Base-by-base conservation (phyloP, 805 yeast species). In the Maudiozyma pseudohumilis region DNA sequence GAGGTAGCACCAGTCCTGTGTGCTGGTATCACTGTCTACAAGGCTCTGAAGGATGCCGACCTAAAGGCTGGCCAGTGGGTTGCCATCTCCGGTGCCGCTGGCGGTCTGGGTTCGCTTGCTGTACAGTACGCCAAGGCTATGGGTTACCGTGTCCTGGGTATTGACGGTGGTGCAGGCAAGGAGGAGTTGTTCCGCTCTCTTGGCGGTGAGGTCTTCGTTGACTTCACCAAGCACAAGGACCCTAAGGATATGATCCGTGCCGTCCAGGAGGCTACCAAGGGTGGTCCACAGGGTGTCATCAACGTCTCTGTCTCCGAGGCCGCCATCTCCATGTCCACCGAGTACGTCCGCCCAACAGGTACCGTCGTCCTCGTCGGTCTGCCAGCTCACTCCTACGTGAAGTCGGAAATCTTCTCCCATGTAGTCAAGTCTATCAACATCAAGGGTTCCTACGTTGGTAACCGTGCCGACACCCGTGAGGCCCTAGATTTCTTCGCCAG, bases 381-480 rank as follows among this genome's bases (percentile, higher is more conserved):
- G 49, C 94, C 94, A 45, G 84, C 86, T 10, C 75, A 76, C 49
- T 86, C 89, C 39, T 71, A 72, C 55, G 74, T 73, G 47, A 67
- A 69, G 44, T 74, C 85, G 13, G 69, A 74, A 33, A 81, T 84
- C 34, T 79, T 82, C 64, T 66, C 69, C 31, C 75, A 80, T 30
- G 94, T 84, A 38, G 77, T 80, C 46, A 80, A 72, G 60, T 74
- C 83, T 28, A 67, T 81, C 56, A 66, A 67, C 53, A 77, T 84
- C 58, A 72, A 69, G 57, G 94, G 92, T 43, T 82, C 94, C 20
- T 82, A 81, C 53, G 94, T 85, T 40, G 94, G 94, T 45, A 83
- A 81, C 73, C 77, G 94, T 63, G 81, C 80, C 39, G 94, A 85
- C 61, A 73, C 94, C 10, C 60, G 70, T 56, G 87, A 79, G 62